Base-by-base conservation (phyloP, 2,329 filamentous ascomycete species). In the Orbilia blumenaviensis region DNA sequence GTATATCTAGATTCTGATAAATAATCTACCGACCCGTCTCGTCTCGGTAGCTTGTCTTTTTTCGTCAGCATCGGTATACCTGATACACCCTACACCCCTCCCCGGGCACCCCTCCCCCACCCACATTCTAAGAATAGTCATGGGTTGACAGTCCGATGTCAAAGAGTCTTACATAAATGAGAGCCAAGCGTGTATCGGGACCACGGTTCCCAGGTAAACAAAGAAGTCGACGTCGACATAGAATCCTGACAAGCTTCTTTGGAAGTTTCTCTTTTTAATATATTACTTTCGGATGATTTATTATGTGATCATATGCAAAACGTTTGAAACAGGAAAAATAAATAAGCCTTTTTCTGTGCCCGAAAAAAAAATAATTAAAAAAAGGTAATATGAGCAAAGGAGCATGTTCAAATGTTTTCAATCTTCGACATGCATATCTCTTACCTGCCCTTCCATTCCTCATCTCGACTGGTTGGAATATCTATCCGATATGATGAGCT, bases 21-120 rank as follows among this genome's bases (percentile, higher is more conserved):
- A 56, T 56, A 56, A 56, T 56, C 52, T 56, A 56, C 52, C 52
- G 50, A 56, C 52, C 52, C 52, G 52, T 38, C 52, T 32, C 52
- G 52, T 38, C 52, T 56, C 52, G 52, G 52, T 56, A 56, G 9
- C 46, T 50, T 21, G 48, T 32, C 8, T 38, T n/a, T n/a, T 27
- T 48, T 56, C 52, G 52, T 56, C 29, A 56, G 52, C 52, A 56
- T 38, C 32, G 29, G 52, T 56, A 56, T 56, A 56, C 52, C 52
- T 56, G 52, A 56, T 38, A 56, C 52, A 56, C 16, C 16, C 1
- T 12, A 56, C 50, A 56, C 16, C 16, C 1, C 5, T 36, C 50
- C 16, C 18, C 18, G 18, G 25, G n/a, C 32, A 56, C 29, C 52
- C 52, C n/a, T 10, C 29, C n/a, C 8, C 32, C 32, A 38, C 38